A percentile compares a stretch with the other conserved stretches of the same genome.
These are phyloP conservation scores for Diaporthe sp. DNA, from an alignment of 2,329 filamentous ascomycete genomes.

Conservation along the genomic window DNA sequence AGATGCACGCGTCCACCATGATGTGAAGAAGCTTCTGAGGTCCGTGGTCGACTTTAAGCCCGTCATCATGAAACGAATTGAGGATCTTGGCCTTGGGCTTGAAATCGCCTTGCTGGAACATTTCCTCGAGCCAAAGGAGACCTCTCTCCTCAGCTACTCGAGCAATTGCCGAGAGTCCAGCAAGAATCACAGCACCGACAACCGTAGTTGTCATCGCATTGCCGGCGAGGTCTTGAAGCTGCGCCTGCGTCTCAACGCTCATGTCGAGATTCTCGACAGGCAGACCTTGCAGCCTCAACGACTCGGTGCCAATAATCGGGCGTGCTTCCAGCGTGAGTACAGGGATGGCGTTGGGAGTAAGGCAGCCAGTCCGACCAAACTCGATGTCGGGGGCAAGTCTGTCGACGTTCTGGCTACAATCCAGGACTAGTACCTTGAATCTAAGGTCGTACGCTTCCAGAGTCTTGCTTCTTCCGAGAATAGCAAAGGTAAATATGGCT, in stretches of 20 bases:
- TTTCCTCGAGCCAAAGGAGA: not conserved
- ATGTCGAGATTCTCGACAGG: slow-evolving; percentile 72
- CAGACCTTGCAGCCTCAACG: slow-evolving; percentile 76
- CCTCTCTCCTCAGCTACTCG: not conserved
- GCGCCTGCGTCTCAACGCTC: slow-evolving; percentile 70
- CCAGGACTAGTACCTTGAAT: slow-evolving; percentile 62
- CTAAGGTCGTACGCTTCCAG: slow-evolving; percentile 61
- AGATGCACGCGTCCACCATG: slow-evolving; percentile 31
- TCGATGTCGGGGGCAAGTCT: slow-evolving; percentile 55
- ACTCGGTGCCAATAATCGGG: slow-evolving; percentile 72
- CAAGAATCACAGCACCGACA: slow-evolving; percentile 72
- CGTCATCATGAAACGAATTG: slow-evolving; percentile 1
- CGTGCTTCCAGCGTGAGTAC: slow-evolving; percentile 72
- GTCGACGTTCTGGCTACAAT: slow-evolving; percentile 81
- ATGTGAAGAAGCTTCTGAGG: slow-evolving; percentile 5
- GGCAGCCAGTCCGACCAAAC: slow-evolving; percentile 73
- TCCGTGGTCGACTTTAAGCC: not conserved
- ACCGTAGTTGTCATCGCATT: slow-evolving; percentile 86
- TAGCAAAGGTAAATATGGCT: slow-evolving; percentile 58
- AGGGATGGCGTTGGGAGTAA: slow-evolving; percentile 75
- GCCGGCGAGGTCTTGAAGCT: slow-evolving; percentile 79
- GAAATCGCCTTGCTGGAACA: slow-evolving; percentile 2
- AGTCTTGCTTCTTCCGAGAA: not conserved
- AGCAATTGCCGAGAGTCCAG: slow-evolving; percentile 57
- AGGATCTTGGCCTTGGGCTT: not conserved